Conservation (phyloP, 805 yeast genomes). For the Kodamaea nitidulidarum region DNA sequence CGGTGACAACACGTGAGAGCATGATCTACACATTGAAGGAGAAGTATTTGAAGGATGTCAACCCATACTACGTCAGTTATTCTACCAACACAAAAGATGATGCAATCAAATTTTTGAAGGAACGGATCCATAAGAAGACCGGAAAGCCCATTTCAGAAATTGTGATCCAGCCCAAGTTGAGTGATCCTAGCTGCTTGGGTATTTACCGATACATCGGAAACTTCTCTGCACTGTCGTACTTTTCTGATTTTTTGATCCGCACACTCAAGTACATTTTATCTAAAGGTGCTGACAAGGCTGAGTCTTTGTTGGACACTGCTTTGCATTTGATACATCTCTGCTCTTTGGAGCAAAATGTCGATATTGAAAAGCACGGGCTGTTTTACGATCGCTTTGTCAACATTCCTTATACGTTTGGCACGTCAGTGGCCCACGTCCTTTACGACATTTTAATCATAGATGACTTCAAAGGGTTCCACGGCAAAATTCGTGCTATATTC, state of each 20-base stretch:
- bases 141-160: slow-evolving; percentile 42
- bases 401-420: slow-evolving; percentile 27
- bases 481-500: slow-evolving; percentile 57
- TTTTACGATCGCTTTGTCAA: slow-evolving; percentile 29
- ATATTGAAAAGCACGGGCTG: slow-evolving; percentile 25
- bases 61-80: slow-evolving; percentile 77
- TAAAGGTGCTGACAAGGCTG: slow-evolving; percentile 42
- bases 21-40: slow-evolving; percentile 38
- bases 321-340: slow-evolving; percentile 69
- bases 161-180: slow-evolving; percentile 52
- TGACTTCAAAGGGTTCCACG: slow-evolving; percentile 39
- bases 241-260: slow-evolving; percentile 49
- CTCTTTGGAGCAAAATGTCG: slow-evolving; percentile 28
- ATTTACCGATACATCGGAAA: slow-evolving; percentile 44
- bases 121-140: slow-evolving; percentile 39
- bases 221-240: slow-evolving; percentile 50
- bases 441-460: slow-evolving; percentile 39
- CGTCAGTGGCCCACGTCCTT: slow-evolving; percentile 37
- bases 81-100: slow-evolving; percentile 79
- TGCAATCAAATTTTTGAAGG: slow-evolving; percentile 62
- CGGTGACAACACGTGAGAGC: slow-evolving; percentile 32
- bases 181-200: slow-evolving; percentile 29
- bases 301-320: slow-evolving; percentile 52
- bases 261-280: slow-evolving; percentile 39
- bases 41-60: slow-evolving; percentile 28